Base-by-base conservation (phyloP, 805 yeast species). In the Cyberlindnera maritima region DNA sequence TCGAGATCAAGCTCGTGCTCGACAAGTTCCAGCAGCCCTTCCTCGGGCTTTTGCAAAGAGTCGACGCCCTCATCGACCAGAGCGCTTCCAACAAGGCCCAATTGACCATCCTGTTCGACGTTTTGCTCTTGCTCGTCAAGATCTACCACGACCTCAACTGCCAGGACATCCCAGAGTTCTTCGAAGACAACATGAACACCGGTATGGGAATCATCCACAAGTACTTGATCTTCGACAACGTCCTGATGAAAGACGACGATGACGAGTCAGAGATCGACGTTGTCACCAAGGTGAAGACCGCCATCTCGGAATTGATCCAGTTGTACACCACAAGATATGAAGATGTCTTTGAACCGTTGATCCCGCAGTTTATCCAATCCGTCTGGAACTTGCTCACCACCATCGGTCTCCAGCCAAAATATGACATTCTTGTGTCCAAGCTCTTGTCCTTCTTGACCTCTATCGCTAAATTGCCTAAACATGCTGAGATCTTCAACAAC, bases 151-250 rank as follows among this genome's bases (percentile, higher is more conserved):
- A 94, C 64, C 79, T 94, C 60, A 94, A 94, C 65, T 92, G 97
- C 67, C 99, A 95, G 69, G 99, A 94, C 67, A 85, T 94, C 44
- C 99, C 99, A 1, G 99, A 91, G 67, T 94, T 92, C 62, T 94
- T 94, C 63, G 99, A 95, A 68, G 98, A 94, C 67, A 79, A 94
- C 63, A 69, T 94, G 65, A 70, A 75, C 35, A 70, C 68, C 15
- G 90, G 95, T 44, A 88, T 95, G 94, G 73, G 74, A 5, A 77
- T 91, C 25, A 72, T 91, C 56, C 95, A 89, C 63, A 87, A 86
- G 66, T 92, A 91, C 63, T 72, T 94, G 48, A 68, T 75, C 35
- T 88, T 81, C 61, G 61, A 71, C 14, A 81, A 82, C 48, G 70
- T 76, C 0, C 53, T 81, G 42, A 65, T 86, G 5, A 80, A 73